Evolutionary conservation across 345 rosid species (phyloP).

Genomic region (Moricandia moricandioides): DNA sequence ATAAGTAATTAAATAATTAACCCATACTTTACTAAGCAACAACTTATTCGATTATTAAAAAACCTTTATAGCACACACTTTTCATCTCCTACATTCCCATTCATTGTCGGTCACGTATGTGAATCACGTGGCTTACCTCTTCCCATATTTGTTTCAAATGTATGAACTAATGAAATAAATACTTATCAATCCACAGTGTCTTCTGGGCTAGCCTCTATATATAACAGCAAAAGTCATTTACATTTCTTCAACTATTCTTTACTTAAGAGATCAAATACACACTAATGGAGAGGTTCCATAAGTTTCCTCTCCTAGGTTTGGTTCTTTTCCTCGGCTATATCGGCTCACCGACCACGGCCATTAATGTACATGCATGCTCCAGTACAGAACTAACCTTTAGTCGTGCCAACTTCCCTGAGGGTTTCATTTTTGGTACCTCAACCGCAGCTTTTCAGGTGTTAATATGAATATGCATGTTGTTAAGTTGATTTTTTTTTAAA

Average conservation of each 20-base stretch:
- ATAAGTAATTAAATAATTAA: background rate
- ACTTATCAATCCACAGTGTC: background rate
- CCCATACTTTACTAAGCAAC: background rate
- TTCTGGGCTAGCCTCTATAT: conserved; percentile 17
- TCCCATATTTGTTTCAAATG: background rate
- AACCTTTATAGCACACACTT: conserved; percentile 21
- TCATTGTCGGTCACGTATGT: conserved; percentile 33
- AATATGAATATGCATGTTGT: background rate
- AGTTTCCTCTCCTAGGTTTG: conserved; percentile 18
- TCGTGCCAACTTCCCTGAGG: conserved; percentile 35
- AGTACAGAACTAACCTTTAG: conserved; percentile 29
- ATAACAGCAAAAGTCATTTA: conserved; percentile 11
- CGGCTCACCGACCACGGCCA: conserved; percentile 14
- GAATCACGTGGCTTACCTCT: conserved; percentile 28
- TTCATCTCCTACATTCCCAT: conserved; percentile 21
- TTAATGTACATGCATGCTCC: conserved; percentile 19
- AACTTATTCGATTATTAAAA: background rate
- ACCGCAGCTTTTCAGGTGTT: conserved; percentile 38
- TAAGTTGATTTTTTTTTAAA: background rate
- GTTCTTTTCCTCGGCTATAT: conserved; percentile 17
- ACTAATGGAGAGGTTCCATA: conserved; percentile 29
- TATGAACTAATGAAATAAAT: background rate
- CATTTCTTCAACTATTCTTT: conserved; percentile 3
- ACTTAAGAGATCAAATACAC: conserved; percentile 10
- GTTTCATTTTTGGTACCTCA: conserved; percentile 38